These are phyloP conservation scores for Boletus subparvulus DNA, from an alignment of 768 basidiomycete genomes.

Conservation along the genomic window DNA sequence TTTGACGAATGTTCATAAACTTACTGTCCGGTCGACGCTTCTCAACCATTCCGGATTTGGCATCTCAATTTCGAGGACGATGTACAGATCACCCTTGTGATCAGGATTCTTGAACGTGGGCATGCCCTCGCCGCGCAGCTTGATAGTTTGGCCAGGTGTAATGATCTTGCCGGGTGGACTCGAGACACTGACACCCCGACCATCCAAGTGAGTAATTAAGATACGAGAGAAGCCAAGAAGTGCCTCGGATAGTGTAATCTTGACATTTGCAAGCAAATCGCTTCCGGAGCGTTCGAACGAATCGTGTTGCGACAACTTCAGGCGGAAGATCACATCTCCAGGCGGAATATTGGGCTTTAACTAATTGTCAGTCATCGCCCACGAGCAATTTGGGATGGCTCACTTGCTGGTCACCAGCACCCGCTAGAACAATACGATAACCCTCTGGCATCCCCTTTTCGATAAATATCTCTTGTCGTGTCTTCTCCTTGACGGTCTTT, in stretches of 20 bases:
- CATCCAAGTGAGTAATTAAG: conserved; percentile 88
- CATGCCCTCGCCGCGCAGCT: conserved; percentile 88
- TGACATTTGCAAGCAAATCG: conserved; percentile 76
- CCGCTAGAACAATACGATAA: conserved; percentile 84
- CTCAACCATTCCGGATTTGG: conserved; percentile 76
- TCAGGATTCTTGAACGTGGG: conserved; percentile 66
- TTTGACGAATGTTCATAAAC: conserved; percentile 1
- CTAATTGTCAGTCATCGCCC: conserved; percentile 5
- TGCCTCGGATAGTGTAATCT: conserved; percentile 90
- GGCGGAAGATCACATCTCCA: conserved; percentile 87
- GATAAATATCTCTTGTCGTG: conserved; percentile 81
- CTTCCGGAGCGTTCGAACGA: conserved; percentile 83
- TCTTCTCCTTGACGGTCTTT: conserved; percentile 83
- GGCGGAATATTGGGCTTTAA: conserved; percentile 80
- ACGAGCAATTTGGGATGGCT: conserved; percentile 6
- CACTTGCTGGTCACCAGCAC: conserved; percentile 90
- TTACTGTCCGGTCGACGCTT: conserved; percentile 59
- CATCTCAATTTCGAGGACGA: conserved; percentile 88
- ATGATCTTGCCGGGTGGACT: conserved; percentile 77
- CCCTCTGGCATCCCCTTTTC: conserved; percentile 85
- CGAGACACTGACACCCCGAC: conserved; percentile 79
- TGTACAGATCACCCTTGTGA: conserved; percentile 76
- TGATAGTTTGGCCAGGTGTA: conserved; percentile 69
- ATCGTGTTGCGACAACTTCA: conserved; percentile 66
- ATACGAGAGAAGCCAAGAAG: conserved; percentile 94